phyloP scores from a whole-genome alignment of 108 stramenopile genomes.

The Ochromonas danica region DNA sequence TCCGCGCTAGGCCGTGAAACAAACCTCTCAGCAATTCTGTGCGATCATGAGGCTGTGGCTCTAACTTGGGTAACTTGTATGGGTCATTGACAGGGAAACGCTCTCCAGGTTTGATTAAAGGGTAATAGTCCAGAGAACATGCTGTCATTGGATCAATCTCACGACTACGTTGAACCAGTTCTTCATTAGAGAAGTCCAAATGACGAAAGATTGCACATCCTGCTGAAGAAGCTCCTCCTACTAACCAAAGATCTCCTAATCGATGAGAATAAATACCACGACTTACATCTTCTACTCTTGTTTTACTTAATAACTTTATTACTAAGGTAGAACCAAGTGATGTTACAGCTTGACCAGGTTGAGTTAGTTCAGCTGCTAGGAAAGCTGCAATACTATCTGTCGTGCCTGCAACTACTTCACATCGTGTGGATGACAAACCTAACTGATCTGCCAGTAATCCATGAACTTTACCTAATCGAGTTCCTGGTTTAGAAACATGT shows the following conservation, averaged over 20 bases:
- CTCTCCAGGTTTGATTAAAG: constrained; percentile 74
- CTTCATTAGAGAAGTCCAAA: constrained; percentile 70
- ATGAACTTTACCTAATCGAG: background rate
- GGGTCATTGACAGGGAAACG: constrained; percentile 81
- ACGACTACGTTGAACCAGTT: constrained; percentile 60
- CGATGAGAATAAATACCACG: constrained; percentile 86
- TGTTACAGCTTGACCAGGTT: constrained; percentile 78
- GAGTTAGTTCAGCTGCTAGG: constrained; percentile 59
- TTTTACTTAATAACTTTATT: constrained; percentile 72
- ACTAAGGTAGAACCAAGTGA: constrained; percentile 78
- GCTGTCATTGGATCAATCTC: constrained; percentile 70
- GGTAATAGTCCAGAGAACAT: constrained; percentile 72
- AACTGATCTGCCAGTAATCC: background rate
- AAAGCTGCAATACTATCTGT: constrained; percentile 90
- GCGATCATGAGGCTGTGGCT: constrained; percentile 64
- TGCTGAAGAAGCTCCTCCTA: constrained; percentile 85
- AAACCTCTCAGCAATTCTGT: constrained; percentile 73
- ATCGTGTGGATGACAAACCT: constrained; percentile 29
- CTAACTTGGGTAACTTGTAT: constrained; percentile 66
- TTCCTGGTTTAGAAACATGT: background rate
- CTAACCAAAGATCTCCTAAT: constrained; percentile 77
- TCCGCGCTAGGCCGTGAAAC: constrained; percentile 70
- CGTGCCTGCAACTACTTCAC: constrained; percentile 78
- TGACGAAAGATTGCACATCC: constrained; percentile 80
- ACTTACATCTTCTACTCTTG: constrained; percentile 73